These are phyloP conservation scores for Hortiboletus flavorubellus DNA, from an alignment of 768 basidiomycete genomes.

Conservation along the genomic window DNA sequence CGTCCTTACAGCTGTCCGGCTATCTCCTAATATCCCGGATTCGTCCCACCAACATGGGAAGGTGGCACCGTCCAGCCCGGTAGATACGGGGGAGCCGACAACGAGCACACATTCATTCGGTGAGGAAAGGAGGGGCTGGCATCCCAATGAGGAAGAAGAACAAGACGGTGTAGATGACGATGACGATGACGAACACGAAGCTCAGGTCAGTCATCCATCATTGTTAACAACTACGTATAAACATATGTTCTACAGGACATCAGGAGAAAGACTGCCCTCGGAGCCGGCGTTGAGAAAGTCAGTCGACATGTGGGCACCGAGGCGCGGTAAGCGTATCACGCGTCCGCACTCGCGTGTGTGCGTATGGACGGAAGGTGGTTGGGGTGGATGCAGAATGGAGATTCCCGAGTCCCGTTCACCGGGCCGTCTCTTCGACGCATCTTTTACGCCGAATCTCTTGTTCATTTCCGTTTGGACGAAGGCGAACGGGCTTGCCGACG, in stretches of 20 bases:
- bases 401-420: conserved; percentile 3
- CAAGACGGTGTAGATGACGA: conserved; percentile 12
- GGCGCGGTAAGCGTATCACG: conserved; percentile 10
- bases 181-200: conserved; percentile 18
- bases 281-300: conserved; percentile 36
- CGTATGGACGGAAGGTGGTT: neutral
- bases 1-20: conserved; percentile 24
- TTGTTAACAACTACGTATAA: neutral
- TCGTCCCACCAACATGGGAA: conserved; percentile 10
- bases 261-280: conserved; percentile 30
- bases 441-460: neutral
- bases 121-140: conserved; percentile 5
- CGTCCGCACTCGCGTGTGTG: neutral
- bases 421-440: conserved; percentile 7
- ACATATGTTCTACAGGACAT: conserved; percentile 20
- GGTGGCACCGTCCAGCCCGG: conserved; percentile 3
- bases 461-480: neutral
- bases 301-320: conserved; percentile 31
- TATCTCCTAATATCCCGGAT: conserved; percentile 18
- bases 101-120: conserved; percentile 7
- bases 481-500: neutral
- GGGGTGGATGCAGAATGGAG: conserved; percentile 6
- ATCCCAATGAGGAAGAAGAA: conserved; percentile 12
- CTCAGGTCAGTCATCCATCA: conserved; percentile 14
- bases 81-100: conserved; percentile 9